These are phyloP conservation scores for Populus trichocarpa DNA, from an alignment of 441 rosid genomes.

Conservation along the genomic window DNA sequence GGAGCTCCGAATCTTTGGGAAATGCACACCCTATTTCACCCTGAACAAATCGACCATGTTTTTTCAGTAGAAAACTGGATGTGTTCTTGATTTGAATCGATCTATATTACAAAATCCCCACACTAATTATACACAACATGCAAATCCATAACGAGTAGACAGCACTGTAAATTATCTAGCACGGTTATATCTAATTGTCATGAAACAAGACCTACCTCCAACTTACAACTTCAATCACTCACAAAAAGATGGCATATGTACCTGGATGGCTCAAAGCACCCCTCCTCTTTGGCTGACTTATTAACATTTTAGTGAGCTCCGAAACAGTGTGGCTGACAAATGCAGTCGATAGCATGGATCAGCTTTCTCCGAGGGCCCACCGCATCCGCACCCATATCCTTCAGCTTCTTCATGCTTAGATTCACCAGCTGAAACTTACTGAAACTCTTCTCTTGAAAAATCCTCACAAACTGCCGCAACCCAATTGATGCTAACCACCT, in stretches of 20 bases:
- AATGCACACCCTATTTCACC: background rate
- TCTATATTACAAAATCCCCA: background rate
- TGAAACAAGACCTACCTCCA: background rate
- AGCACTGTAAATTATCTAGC: background rate
- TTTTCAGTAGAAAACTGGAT: no score
- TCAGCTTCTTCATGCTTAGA: constrained; percentile 88
- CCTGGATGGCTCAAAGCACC: background rate
- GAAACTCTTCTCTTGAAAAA: constrained; percentile 54
- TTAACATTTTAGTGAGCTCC: constrained; percentile 20
- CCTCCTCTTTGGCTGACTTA: background rate
- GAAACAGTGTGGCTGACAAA: constrained; percentile 63
- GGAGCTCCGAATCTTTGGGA: background rate
- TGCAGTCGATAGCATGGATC: constrained; percentile 83
- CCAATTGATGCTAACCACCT: constrained; percentile 79
- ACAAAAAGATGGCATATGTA: constrained; percentile 1
- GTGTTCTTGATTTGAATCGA: background rate
- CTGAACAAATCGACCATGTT: background rate
- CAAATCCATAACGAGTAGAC: background rate
- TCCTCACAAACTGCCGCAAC: constrained; percentile 65
- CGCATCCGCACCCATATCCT: constrained; percentile 90
- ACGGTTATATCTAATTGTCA: background rate
- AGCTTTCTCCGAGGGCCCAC: constrained; percentile 97
- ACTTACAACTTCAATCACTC: background rate
- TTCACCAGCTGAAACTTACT: constrained; percentile 71
- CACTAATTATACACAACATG: background rate